These are phyloP conservation scores for Lupinus albus DNA, from an alignment of 306 rosid genomes.

Conservation along the genomic window DNA sequence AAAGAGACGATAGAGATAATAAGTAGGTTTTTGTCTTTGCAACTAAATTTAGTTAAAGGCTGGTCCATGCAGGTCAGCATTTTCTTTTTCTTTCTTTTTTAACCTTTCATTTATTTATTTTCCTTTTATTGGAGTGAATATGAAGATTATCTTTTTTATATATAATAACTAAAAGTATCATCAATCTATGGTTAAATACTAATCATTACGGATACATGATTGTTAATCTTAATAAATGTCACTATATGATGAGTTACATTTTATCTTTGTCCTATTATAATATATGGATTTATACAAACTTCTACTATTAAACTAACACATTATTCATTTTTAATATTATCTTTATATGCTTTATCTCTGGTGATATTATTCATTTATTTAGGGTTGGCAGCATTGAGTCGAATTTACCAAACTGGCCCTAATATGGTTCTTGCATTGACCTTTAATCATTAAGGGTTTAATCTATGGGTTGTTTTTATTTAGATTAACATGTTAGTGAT, in stretches of 20 bases:
- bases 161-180: no score
- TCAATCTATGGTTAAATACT: no score
- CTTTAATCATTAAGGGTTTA: conserved; percentile 73
- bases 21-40: conserved; percentile 89
- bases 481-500: conserved; percentile 49
- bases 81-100: conserved; percentile 26
- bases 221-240: no score
- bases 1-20: conserved; percentile 65
- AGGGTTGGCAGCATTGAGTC: conserved; percentile 33
- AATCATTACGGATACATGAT: no score
- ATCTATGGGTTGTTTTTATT: conserved; percentile 47
- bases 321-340: no score
- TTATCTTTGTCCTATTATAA: no score
- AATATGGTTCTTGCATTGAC: conserved; percentile 55
- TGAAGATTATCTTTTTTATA: conserved; percentile 46
- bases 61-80: conserved; percentile 68
- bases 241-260: no score
- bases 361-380: conserved; percentile 39
- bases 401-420: conserved; percentile 56
- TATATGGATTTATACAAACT: no score
- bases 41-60: conserved; percentile 89
- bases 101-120: neutral
- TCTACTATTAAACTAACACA: no score
- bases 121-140: conserved; percentile 4
- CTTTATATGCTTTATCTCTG: neutral